A percentile compares a stretch with the other conserved stretches of the same genome.
Evolutionary conservation across 257 asterid genomes (phyloP).

Genomic region (Thymus quinquecostatus): DNA sequence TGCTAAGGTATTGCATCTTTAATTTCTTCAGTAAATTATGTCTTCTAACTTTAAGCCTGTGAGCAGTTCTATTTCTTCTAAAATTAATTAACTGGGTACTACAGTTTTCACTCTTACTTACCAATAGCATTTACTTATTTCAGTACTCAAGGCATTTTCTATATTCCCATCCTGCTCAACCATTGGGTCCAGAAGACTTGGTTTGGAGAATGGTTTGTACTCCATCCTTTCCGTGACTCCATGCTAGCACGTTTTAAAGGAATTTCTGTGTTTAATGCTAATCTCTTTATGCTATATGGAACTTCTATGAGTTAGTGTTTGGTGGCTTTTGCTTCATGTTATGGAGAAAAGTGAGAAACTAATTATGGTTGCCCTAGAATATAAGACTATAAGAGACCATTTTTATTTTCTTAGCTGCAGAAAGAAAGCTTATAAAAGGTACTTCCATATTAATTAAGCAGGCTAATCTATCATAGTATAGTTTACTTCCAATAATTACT

Average conservation of each 20-base stretch:
- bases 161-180: conserved; percentile 94
- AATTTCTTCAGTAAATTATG: conserved; percentile 16
- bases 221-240: conserved; percentile 14
- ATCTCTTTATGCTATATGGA: conserved; percentile 11
- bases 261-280: conserved; percentile 12
- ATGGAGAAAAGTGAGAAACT: conserved; percentile 2
- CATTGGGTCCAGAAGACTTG: conserved; percentile 93
- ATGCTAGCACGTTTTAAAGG: background rate
- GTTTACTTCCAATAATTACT: conserved; percentile 13
- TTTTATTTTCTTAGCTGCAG: background rate
- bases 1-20: conserved; percentile 66
- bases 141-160: conserved; percentile 88
- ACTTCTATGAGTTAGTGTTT: conserved; percentile 16
- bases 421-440: background rate
- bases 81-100: conserved; percentile 1
- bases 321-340: background rate
- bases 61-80: background rate
- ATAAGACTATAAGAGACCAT: background rate
- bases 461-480: background rate
- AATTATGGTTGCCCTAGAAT: conserved; percentile 5
- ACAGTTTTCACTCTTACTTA: conserved; percentile 5
- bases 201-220: conserved; percentile 90
- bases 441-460: background rate
- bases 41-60: conserved; percentile 15
- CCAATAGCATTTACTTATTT: conserved; percentile 26